Conservation (phyloP, 108 stramenopile species). For the Stephanodiscus triporus region DNA sequence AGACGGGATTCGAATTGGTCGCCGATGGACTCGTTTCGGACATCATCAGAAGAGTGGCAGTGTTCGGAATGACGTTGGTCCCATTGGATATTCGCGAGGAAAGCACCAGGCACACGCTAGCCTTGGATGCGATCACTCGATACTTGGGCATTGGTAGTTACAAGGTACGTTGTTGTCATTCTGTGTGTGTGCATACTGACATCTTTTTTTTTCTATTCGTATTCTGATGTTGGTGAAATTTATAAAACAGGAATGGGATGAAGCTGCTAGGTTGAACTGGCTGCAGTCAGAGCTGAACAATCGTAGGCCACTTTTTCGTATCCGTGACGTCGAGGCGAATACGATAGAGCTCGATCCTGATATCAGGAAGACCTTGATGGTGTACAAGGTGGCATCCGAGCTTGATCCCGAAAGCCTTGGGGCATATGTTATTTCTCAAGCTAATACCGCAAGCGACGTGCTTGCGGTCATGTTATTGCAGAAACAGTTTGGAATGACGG, state of each 20-base stretch:
- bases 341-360: constrained; percentile 58
- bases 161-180: constrained; percentile 32
- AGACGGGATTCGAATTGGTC: constrained; percentile 85
- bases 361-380: constrained; percentile 76
- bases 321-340: constrained; percentile 59
- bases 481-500: constrained; percentile 89
- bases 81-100: constrained; percentile 97
- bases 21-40: constrained; percentile 93
- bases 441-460: constrained; percentile 92
- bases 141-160: constrained; percentile 93
- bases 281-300: constrained; percentile 82
- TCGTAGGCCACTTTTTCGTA: constrained; percentile 90
- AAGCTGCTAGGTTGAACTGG: constrained; percentile 86
- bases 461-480: constrained; percentile 97
- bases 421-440: constrained; percentile 96
- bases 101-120: constrained; percentile 87
- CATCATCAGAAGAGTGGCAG: constrained; percentile 87
- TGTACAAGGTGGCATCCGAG: constrained; percentile 73
- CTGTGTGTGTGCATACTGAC: background rate
- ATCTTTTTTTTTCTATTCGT: background rate
- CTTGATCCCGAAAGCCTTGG: constrained; percentile 86
- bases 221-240: background rate
- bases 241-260: constrained; percentile 77
- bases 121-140: constrained; percentile 93
- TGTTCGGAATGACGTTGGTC: constrained; percentile 92